Percentiles rank a stretch among this genome's conserved stretches.
Conservation (phyloP, 306 rosid genomes). For the Gillenia trifoliata region DNA sequence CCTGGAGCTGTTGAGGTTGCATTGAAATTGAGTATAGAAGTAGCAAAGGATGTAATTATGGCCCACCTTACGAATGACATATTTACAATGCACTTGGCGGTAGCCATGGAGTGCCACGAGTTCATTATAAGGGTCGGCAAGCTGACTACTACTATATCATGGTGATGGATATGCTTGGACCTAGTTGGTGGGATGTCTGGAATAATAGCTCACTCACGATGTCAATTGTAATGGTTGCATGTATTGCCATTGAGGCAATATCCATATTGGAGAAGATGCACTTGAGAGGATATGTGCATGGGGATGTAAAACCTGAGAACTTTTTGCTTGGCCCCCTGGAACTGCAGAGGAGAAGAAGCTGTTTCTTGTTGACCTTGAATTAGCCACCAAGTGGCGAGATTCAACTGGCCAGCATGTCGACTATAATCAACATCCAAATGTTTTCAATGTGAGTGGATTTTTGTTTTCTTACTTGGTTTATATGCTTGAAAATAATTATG, state of each 20-base stretch:
- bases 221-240: conserved; percentile 54
- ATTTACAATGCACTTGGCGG: conserved; percentile 66
- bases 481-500: too few relatives aligned
- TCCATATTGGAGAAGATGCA: conserved; percentile 54
- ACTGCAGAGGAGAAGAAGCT: too few relatives aligned
- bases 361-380: too few relatives aligned
- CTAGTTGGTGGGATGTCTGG: conserved; percentile 53
- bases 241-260: conserved; percentile 50
- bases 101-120: conserved; percentile 50
- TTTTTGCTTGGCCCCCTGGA: too few relatives aligned
- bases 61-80: conserved; percentile 94
- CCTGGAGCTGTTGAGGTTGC: too few relatives aligned
- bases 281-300: conserved; percentile 48
- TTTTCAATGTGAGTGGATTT: too few relatives aligned
- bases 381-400: too few relatives aligned
- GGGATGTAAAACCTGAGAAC: conserved; percentile 53
- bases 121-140: conserved; percentile 45
- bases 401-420: too few relatives aligned
- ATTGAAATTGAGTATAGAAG: too few relatives aligned
- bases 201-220: conserved; percentile 46
- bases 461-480: too few relatives aligned
- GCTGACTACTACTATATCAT: conserved; percentile 48
- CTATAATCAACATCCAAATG: too few relatives aligned
- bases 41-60: too few relatives aligned
- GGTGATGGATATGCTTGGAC: conserved; percentile 57